Evolutionary conservation across 768 basidiomycete species (phyloP).

Genomic region (Phanerochaete sordida): DNA sequence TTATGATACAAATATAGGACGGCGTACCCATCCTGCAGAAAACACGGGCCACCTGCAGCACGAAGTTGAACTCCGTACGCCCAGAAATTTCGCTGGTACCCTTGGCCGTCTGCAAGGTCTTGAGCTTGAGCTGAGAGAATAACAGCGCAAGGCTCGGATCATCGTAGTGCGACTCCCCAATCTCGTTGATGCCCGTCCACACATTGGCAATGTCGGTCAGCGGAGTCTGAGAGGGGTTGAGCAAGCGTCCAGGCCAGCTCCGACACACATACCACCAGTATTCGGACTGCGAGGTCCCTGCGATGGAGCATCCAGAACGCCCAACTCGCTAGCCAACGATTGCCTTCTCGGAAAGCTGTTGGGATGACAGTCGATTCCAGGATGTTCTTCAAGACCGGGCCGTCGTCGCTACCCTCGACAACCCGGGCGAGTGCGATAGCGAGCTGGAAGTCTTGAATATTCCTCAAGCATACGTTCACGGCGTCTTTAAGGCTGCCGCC

Average conservation of each 20-base stretch:
- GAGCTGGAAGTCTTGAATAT: constrained; percentile 87
- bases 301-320: constrained; percentile 93
- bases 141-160: constrained; percentile 90
- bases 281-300: constrained; percentile 84
- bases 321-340: constrained; percentile 94
- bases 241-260: neutral
- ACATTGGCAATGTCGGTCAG: constrained; percentile 66
- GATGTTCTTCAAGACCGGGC: constrained; percentile 69
- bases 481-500: constrained; percentile 89
- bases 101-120: constrained; percentile 89
- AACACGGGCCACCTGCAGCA: constrained; percentile 89
- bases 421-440: constrained; percentile 85
- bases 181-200: constrained; percentile 52
- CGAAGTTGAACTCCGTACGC: constrained; percentile 89
- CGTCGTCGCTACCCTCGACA: constrained; percentile 78
- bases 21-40: constrained; percentile 87
- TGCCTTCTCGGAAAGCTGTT: constrained; percentile 79
- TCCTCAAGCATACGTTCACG: constrained; percentile 83
- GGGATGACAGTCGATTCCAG: constrained; percentile 78
- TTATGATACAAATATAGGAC: neutral
- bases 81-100: constrained; percentile 91
- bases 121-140: constrained; percentile 85
- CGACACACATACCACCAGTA: constrained; percentile 66
- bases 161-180: constrained; percentile 87
- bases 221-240: constrained; percentile 51